These are phyloP conservation scores for Venturia carpophila DNA, from an alignment of 2,329 filamentous ascomycete genomes.

Conservation along the genomic window DNA sequence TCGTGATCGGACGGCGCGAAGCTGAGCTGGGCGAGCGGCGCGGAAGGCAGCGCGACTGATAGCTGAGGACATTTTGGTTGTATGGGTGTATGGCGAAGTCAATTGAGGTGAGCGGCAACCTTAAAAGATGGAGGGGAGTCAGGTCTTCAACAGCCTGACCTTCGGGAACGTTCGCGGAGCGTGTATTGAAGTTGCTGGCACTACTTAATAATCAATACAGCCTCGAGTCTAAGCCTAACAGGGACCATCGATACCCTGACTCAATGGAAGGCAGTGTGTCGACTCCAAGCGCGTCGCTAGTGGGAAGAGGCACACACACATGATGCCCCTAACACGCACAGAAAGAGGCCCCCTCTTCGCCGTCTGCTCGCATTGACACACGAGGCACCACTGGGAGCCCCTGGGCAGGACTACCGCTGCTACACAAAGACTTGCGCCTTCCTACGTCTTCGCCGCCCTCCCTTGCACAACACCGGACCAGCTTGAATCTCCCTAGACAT, in stretches of 20 bases:
- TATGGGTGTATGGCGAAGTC: conserved; percentile 21
- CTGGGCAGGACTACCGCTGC: neutral
- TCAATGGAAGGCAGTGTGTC: neutral
- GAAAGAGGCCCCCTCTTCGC: neutral
- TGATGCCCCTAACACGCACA: neutral
- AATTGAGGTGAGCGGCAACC: too few relatives aligned
- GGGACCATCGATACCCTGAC: neutral
- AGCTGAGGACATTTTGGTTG: conserved; percentile 38
- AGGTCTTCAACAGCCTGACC: conserved; percentile 8
- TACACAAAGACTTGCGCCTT: neutral
- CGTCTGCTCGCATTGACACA: neutral
- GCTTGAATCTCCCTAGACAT: neutral
- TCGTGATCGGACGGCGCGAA: conserved; percentile 25
- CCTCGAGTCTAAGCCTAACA: neutral
- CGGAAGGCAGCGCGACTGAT: conserved; percentile 39
- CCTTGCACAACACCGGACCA: neutral
- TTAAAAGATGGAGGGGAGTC: conserved; percentile 16
- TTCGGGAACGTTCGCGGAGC: neutral
- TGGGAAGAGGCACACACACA: neutral
- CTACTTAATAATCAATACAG: neutral
- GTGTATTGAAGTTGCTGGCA: too few relatives aligned
- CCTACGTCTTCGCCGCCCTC: neutral
- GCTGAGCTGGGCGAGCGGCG: conserved; percentile 33
- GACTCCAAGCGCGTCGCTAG: conserved; percentile 12
- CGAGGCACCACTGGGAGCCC: neutral